phyloP scores from a whole-genome alignment of 176 grass and related monocot species.

The Oryza longistaminata region DNA sequence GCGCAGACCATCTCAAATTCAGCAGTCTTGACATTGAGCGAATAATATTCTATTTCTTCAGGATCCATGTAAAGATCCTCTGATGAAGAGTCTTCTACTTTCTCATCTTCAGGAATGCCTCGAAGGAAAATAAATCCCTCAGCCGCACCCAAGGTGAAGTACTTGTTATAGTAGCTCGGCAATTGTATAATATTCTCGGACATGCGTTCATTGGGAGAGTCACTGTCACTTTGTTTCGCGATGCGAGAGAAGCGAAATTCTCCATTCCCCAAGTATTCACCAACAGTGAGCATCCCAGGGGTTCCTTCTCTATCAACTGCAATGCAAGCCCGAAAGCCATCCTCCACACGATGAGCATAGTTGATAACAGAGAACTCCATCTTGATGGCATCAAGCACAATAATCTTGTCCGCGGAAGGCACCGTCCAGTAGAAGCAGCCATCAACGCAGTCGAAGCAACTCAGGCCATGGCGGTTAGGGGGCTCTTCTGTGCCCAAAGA shows the following conservation, averaged over 20 bases:
- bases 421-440: conserved; percentile 27
- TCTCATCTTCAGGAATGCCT: not conserved
- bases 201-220: not conserved
- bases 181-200: not conserved
- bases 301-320: conserved; percentile 1
- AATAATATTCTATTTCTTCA: not conserved
- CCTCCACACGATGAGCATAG: not conserved
- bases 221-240: not conserved
- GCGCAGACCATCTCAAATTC: conserved; percentile 14
- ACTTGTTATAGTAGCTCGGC: not conserved
- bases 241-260: not conserved
- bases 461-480: not conserved
- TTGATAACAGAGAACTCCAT: conserved; percentile 33
- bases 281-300: not conserved
- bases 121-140: conserved; percentile 31
- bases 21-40: conserved; percentile 6
- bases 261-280: not conserved
- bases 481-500: conserved; percentile 1
- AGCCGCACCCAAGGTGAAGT: not conserved
- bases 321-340: not conserved
- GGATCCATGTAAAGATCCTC: too few species aligned
- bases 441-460: not conserved
- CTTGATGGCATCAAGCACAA: not conserved
- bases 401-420: not conserved
- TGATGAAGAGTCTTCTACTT: not conserved